Conservation (phyloP, 2,329 filamentous ascomycete genomes). For the Talaromyces sp. region DNA sequence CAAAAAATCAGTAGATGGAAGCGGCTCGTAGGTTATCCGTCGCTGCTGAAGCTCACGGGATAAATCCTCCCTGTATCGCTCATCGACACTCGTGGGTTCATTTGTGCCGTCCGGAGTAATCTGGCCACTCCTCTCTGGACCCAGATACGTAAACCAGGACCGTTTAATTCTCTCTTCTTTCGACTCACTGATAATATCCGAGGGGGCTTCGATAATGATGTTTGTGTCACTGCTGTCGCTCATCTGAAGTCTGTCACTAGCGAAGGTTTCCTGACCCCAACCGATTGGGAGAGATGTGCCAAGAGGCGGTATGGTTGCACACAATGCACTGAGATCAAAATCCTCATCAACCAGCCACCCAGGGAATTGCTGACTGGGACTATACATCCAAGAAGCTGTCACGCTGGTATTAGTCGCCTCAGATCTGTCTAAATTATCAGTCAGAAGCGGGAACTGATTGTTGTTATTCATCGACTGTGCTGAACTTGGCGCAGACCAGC, state of each 20-base stretch:
- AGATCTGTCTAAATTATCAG: not conserved
- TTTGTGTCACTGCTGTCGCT: not conserved
- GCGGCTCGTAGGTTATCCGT: slow-evolving; percentile 19
- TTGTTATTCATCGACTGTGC: not conserved
- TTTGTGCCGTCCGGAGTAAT: slow-evolving; percentile 11
- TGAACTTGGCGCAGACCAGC: not conserved
- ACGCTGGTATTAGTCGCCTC: not conserved
- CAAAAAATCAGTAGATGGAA: slow-evolving; percentile 13
- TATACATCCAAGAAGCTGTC: slow-evolving; percentile 14
- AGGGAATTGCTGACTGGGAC: slow-evolving; percentile 17
- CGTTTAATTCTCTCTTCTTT: slow-evolving; percentile 1
- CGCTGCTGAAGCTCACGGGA: slow-evolving; percentile 17
- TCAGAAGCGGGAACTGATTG: not conserved
- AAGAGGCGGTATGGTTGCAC: slow-evolving; percentile 17
- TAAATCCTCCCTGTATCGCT: slow-evolving; percentile 17
- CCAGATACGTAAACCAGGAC: slow-evolving; percentile 10
- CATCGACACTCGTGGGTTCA: not conserved
- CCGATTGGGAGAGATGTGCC: slow-evolving; percentile 2
- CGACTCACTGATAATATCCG: not conserved
- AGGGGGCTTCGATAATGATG: not conserved
- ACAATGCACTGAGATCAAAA: slow-evolving; percentile 25
- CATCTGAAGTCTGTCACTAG: not conserved
- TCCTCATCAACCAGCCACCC: slow-evolving; percentile 24
- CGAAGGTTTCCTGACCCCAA: not conserved
- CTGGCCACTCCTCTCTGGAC: not conserved